A percentile compares a stretch with the other conserved stretches of the same genome.
These are phyloP conservation scores for Alternaria novae-zelandiae DNA, from an alignment of 2,329 filamentous ascomycete species.

Conservation along the genomic window DNA sequence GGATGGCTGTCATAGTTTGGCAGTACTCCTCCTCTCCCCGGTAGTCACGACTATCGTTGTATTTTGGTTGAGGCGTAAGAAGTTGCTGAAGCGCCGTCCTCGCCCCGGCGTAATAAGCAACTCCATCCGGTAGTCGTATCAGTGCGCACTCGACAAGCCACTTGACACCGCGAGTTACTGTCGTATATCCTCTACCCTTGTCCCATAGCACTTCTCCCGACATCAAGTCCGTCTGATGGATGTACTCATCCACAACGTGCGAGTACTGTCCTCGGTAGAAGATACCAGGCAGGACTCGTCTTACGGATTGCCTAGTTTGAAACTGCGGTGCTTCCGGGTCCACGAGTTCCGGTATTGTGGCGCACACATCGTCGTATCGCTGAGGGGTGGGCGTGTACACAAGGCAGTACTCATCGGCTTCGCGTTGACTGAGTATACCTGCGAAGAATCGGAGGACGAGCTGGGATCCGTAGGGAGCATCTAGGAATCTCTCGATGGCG, in stretches of 20 bases:
- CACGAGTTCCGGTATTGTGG: background rate
- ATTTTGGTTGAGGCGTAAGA: background rate
- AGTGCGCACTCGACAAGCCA: background rate
- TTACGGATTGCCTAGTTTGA: background rate
- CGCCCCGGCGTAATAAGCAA: background rate
- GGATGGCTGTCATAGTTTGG: background rate
- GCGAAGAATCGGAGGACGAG: background rate
- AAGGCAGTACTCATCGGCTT: background rate
- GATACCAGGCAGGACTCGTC: background rate
- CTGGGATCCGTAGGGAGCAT: background rate
- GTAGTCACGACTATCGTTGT: background rate
- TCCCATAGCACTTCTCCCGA: background rate
- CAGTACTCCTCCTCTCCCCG: background rate
- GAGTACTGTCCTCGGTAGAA: background rate
- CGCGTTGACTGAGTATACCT: background rate
- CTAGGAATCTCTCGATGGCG: background rate
- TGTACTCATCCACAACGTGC: background rate
- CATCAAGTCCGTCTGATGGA: background rate
- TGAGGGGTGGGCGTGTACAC: background rate
- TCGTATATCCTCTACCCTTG: background rate
- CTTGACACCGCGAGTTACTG: background rate
- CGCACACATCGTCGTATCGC: background rate
- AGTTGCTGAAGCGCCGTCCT: background rate
- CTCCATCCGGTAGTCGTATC: background rate
- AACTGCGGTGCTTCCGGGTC: background rate